Conservation (phyloP, 2,329 filamentous ascomycete species). For the Lachnellula arida region DNA sequence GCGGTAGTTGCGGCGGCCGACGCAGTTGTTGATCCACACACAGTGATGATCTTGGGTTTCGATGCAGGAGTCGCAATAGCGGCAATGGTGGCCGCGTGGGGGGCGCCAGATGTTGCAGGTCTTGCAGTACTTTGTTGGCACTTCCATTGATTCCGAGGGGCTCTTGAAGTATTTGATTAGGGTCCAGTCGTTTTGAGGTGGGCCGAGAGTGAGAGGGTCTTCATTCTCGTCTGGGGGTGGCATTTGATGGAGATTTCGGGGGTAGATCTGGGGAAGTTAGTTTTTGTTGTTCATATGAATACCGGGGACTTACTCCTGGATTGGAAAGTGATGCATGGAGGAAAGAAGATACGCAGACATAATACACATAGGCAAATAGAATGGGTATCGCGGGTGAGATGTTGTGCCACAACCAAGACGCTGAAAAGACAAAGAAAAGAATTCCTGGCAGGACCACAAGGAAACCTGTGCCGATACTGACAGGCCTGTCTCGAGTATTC, state of each 20-base stretch:
- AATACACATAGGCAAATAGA: slow-evolving; percentile 86
- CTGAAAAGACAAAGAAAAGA: slow-evolving; percentile 82
- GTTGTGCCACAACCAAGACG: slow-evolving; percentile 78
- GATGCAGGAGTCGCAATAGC: slow-evolving; percentile 93
- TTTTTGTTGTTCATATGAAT: not conserved
- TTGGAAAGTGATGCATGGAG: slow-evolving; percentile 88
- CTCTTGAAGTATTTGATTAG: slow-evolving; percentile 77
- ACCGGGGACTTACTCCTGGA: slow-evolving; percentile 68
- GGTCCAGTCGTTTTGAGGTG: slow-evolving; percentile 89
- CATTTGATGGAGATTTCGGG: slow-evolving; percentile 85
- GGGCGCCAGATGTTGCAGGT: slow-evolving; percentile 98
- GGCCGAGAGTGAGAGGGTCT: slow-evolving; percentile 76
- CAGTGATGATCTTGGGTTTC: slow-evolving; percentile 98
- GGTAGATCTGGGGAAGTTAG: slow-evolving; percentile 66
- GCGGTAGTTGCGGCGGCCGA: slow-evolving; percentile 94
- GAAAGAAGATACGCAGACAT: slow-evolving; percentile 88
- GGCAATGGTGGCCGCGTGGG: slow-evolving; percentile 91
- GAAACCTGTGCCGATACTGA: slow-evolving; percentile 82
- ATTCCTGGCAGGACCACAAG: slow-evolving; percentile 73
- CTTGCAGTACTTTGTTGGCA: slow-evolving; percentile 96
- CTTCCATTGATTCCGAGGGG: slow-evolving; percentile 88
- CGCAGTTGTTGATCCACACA: slow-evolving; percentile 98
- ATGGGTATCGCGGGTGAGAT: slow-evolving; percentile 85
- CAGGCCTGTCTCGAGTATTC: slow-evolving; percentile 79
- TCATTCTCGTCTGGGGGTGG: slow-evolving; percentile 70